Conservation (phyloP, 805 yeast genomes). For the Millerago galiae region DNA sequence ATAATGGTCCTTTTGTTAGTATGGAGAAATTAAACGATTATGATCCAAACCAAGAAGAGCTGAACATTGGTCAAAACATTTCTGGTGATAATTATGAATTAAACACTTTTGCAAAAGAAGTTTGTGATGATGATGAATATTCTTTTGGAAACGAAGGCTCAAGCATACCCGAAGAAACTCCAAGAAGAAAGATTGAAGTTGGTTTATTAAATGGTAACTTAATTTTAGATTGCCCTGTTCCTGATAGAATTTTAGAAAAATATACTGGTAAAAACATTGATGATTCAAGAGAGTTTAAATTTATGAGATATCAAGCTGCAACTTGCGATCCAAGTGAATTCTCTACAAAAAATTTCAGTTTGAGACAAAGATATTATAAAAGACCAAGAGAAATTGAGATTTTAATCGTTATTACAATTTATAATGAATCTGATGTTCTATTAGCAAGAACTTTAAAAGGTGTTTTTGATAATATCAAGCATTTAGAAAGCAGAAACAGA, state of each 20-base stretch:
- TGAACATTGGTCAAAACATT: constrained; percentile 23
- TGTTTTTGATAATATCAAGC: constrained; percentile 78
- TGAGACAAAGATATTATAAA: constrained; percentile 74
- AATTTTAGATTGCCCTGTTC: constrained; percentile 83
- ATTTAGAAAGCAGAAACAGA: constrained; percentile 58
- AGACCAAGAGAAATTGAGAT: constrained; percentile 81
- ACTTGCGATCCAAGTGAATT: constrained; percentile 86
- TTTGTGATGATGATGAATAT: constrained; percentile 10
- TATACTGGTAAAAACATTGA: constrained; percentile 38
- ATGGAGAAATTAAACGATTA: constrained; percentile 5
- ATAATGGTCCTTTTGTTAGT: constrained; percentile 12
- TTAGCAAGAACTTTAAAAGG: constrained; percentile 86
- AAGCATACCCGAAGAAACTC: constrained; percentile 35
- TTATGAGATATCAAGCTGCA: constrained; percentile 90
- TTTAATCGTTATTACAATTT: constrained; percentile 81
- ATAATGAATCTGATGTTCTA: constrained; percentile 79
- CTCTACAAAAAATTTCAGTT: constrained; percentile 53
- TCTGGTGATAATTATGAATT: constrained; percentile 24
- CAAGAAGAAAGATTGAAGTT: constrained; percentile 28
- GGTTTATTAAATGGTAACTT: constrained; percentile 58
- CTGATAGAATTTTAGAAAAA: constrained; percentile 54
- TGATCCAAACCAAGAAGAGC: constrained; percentile 29
- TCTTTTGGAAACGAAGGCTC: constrained; percentile 32
- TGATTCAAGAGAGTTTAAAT: constrained; percentile 57
- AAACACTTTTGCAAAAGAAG: constrained; percentile 19